These are phyloP conservation scores for Malus hybrid DNA, from an alignment of 331 rosid genomes.

Conservation along the genomic window DNA sequence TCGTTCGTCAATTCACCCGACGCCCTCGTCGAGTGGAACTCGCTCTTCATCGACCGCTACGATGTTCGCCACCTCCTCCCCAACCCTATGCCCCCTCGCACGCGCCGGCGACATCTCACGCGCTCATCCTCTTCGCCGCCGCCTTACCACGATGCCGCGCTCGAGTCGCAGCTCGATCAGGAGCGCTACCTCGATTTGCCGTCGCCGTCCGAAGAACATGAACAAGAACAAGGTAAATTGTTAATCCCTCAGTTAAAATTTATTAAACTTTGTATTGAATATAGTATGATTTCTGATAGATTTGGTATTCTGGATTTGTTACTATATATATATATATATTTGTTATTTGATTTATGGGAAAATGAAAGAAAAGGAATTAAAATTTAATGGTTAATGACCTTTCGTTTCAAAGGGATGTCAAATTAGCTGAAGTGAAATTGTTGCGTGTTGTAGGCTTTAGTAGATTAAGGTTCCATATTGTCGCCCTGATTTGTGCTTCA, in stretches of 20 bases:
- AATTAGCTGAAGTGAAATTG: neutral
- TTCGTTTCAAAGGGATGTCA: neutral
- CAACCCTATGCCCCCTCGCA: constrained; percentile 55
- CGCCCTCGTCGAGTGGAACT: constrained; percentile 83
- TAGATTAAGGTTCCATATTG: neutral
- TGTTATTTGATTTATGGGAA: neutral
- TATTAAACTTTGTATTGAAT: too few species aligned
- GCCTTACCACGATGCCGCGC: constrained; percentile 25
- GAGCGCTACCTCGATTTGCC: constrained; percentile 79
- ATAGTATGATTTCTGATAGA: too few species aligned
- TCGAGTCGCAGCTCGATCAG: constrained; percentile 47
- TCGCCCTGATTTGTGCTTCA: neutral
- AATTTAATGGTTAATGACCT: neutral
- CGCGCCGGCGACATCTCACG: constrained; percentile 39
- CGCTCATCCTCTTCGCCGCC: constrained; percentile 22
- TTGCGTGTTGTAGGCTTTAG: neutral
- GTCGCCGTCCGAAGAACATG: constrained; percentile 27
- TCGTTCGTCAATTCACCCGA: constrained; percentile 63
- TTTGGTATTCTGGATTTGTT: too few species aligned
- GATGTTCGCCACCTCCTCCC: constrained; percentile 87
- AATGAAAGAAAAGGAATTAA: neutral
- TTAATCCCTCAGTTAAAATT: too few species aligned
- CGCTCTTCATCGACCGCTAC: constrained; percentile 80
- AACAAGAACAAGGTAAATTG: constrained; percentile 46
- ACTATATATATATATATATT: neutral